Base-by-base conservation (phyloP, 116 monocot species). In the Cymodocea nodosa region DNA sequence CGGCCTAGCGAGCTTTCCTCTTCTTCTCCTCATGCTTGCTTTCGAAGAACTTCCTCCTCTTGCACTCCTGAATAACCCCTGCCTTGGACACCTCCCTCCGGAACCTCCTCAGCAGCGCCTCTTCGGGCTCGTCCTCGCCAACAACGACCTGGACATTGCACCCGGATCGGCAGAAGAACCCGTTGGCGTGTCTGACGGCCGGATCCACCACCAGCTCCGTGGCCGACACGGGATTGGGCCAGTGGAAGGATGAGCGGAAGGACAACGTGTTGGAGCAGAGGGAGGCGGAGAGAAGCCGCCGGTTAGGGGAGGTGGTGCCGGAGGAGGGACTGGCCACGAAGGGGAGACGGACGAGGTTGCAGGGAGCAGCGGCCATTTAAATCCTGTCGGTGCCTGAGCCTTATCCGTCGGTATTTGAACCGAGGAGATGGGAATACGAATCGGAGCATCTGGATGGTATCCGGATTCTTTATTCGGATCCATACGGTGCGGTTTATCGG, bases 121-220 rank as follows among this genome's bases (percentile, higher is more conserved):
- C 94, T 66, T 86, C 87, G 19, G 87, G 67, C 66, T 95, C 94
- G 60, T 81, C 78, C 52, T 95, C 94, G 20, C 76, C 87, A 7
- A 90, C 87, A 3, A 85, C 60, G 66, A 90, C 73, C 87, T 90
- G 90, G 30, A 95, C 94, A 66, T 95, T 95, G 73, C 85, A 95
- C 1, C 84, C 82, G 10, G 87, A 75, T 44, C 56, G 60, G 66
- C 76, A 81, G 70, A 52, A 76, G 61, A 80, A 56, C 58, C 71
- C 65, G 50, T 77, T 77, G 4, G 73, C 77, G 34, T 82, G 14
- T 50, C 13, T 13, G 2, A 68, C 30, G 6, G 73, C 75, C n/a
- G 81, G 73, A 13, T 73, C 20, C 17, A 36, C 52, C 10, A 22
- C 53, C 35, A 50, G n/a, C 35, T 36, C 36, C 5, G 70, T 9